Evolutionary conservation across 306 rosid genomes (phyloP), one percentile per base, ranked within the genome.

Genomic region (Cicer chorassanicum): DNA sequence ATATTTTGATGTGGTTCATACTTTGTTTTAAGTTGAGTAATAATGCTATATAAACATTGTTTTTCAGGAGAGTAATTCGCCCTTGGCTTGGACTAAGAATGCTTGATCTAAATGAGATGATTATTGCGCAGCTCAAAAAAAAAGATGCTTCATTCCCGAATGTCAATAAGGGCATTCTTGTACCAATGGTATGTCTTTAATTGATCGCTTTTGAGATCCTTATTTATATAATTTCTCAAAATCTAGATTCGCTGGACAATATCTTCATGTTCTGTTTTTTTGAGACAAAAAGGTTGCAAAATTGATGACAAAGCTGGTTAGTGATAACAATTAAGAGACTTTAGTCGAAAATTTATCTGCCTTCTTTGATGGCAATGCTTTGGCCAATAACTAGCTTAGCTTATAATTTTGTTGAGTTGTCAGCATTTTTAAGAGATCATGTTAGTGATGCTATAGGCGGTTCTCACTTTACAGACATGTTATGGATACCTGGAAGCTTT

Each of bases 11-110:
- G 68, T 61, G 34, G 5, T 44, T 57, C 70, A 46, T 65, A 19
- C 49, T 65, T 59, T 4, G 29, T 54, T 29, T 64, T 16, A 77
- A 43, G 55, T 60, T 60, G 75, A 65, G 24, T 61, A 68, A 34
- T 50, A 57, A 67, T 48, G 53, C 19, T 46, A 48, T 46, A 48
- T 59, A 18, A 68, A 64, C 15, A 29, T 72, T 62, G 24, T 68
- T 65, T 1, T 44, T 75, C 88, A 94, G 97, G 89, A 92, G 96
- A 80, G 96, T 94, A 78, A 70, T 94, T 65, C 86, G 99, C 29
- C 97, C 97, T 50, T 94, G 97, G 97, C 93, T 91, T 71, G 99
- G 97, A 63, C 48, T 94, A 74, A 92, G 89, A 86, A 90, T 94
- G 99, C 78, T 94, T 53, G 96, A 90, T 68, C 93, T 94, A 13